Evolutionary conservation across 495 filamentous ascomycete species (phyloP).

Genomic region (Aspergillus olivimuriae): DNA sequence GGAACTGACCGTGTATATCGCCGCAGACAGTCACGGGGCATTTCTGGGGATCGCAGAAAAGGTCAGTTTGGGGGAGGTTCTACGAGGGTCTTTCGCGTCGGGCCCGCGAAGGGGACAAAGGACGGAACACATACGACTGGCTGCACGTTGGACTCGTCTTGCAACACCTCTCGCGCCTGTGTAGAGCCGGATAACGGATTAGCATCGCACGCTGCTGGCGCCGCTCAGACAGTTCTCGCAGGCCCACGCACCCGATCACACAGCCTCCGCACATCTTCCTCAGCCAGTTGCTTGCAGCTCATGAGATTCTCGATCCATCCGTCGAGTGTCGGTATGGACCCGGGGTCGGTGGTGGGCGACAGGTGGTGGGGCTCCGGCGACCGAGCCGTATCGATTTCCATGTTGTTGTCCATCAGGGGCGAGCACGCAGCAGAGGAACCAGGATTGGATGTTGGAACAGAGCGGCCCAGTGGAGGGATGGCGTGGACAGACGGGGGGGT

Average conservation of each 20-base stretch:
- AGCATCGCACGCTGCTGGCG: neutral
- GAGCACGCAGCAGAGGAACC: neutral
- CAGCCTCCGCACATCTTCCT: slow-evolving; percentile 89
- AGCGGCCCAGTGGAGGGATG: neutral
- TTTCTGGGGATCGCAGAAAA: slow-evolving; percentile 57
- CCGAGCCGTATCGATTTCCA: slow-evolving; percentile 83
- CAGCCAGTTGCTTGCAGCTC: slow-evolving; percentile 95
- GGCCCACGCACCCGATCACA: slow-evolving; percentile 84
- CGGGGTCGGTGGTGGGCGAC: slow-evolving; percentile 68
- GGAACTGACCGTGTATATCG: slow-evolving; percentile 91
- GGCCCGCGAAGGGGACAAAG: slow-evolving; percentile 15
- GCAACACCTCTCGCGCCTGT: slow-evolving; percentile 90
- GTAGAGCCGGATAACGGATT: neutral
- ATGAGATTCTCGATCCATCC: slow-evolving; percentile 99
- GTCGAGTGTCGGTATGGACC: slow-evolving; percentile 86
- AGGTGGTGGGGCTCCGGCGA: slow-evolving; percentile 74
- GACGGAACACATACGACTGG: slow-evolving; percentile 72
- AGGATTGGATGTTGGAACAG: too few species aligned
- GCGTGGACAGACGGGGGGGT: neutral
- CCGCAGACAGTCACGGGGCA: slow-evolving; percentile 91
- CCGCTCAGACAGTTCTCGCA: too few species aligned
- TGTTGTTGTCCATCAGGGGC: slow-evolving; percentile 86
- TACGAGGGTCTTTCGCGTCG: too few species aligned
- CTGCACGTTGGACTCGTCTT: slow-evolving; percentile 97
- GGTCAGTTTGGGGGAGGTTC: neutral